These are phyloP conservation scores for Picea sitchensis DNA, from an alignment of 75 land plant species.

Conservation along the genomic window DNA sequence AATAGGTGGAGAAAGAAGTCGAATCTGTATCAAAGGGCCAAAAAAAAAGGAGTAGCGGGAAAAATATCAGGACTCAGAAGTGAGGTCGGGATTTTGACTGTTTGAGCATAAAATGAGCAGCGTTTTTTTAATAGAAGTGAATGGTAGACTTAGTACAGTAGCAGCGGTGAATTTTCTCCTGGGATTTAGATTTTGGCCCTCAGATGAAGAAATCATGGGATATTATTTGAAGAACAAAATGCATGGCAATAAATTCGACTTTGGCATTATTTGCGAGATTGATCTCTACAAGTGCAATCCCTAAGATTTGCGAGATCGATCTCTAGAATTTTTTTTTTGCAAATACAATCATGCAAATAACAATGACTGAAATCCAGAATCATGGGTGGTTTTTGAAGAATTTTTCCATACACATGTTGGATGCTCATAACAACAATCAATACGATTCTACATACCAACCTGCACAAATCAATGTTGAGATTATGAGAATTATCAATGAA, in stretches of 20 bases:
- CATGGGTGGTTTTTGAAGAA: conserved; percentile 91
- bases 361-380: conserved; percentile 69
- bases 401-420: conserved; percentile 69
- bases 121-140: too few species aligned
- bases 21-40: too few species aligned
- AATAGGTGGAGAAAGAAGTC: conserved; percentile 50
- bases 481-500: conserved; percentile 72
- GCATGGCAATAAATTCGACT: conserved; percentile 18
- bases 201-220: conserved; percentile 54
- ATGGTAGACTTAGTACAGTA: background rate
- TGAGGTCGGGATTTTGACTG: too few species aligned
- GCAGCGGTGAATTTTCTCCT: conserved; percentile 20
- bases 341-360: too few species aligned
- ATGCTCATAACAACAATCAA: conserved; percentile 44
- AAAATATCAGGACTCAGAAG: too few species aligned
- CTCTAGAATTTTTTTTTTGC: too few species aligned
- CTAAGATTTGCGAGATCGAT: conserved; percentile 50
- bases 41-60: too few species aligned
- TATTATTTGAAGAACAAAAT: conserved; percentile 48
- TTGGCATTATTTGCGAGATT: conserved; percentile 48
- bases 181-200: conserved; percentile 65
- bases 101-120: too few species aligned
- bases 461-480: conserved; percentile 67
- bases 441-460: conserved; percentile 68
- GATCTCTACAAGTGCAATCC: conserved; percentile 75